phyloP scores from a whole-genome alignment of 352 stramenopile genomes.

The Hyaloperonospora arabidopsidis region DNA sequence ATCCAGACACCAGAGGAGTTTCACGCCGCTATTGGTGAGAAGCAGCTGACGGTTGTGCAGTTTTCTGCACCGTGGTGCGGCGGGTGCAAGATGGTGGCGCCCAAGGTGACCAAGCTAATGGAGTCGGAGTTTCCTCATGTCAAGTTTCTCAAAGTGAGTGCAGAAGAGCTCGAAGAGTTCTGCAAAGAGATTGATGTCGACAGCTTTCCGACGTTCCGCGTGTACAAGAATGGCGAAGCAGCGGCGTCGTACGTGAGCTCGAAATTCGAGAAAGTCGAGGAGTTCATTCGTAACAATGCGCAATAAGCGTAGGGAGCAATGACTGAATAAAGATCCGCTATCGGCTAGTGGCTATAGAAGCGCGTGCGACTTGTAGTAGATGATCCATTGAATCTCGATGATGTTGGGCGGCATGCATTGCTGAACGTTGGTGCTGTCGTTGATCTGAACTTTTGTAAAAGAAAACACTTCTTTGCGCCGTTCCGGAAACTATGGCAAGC shows the following conservation, averaged over 20 bases:
- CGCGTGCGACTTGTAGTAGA: no score
- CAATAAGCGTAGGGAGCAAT: slow-evolving; percentile 11
- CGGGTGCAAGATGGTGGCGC: slow-evolving; percentile 64
- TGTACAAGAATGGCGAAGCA: slow-evolving; percentile 67
- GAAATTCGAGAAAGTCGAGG: slow-evolving; percentile 74
- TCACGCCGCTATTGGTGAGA: slow-evolving; percentile 33
- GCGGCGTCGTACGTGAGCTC: slow-evolving; percentile 66
- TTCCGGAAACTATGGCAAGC: no score
- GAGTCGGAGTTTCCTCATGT: slow-evolving; percentile 40
- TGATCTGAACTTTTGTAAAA: no score
- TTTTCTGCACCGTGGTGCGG: slow-evolving; percentile 76
- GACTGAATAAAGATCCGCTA: no score
- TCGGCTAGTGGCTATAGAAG: no score
- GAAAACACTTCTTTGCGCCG: no score
- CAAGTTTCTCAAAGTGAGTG: slow-evolving; percentile 65
- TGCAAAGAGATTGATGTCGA: slow-evolving; percentile 71
- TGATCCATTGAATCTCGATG: no score
- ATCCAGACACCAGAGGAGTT: slow-evolving; percentile 48
- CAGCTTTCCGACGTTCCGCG: slow-evolving; percentile 69
- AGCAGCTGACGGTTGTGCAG: slow-evolving; percentile 47
- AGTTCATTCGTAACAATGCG: slow-evolving; percentile 54
- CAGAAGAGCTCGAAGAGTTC: slow-evolving; percentile 68
- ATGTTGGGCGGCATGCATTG: no score
- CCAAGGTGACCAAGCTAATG: slow-evolving; percentile 52
- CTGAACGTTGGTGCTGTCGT: no score